Conservation (phyloP, 1,284 basidiomycete genomes). For the Tausonia pullulans region DNA sequence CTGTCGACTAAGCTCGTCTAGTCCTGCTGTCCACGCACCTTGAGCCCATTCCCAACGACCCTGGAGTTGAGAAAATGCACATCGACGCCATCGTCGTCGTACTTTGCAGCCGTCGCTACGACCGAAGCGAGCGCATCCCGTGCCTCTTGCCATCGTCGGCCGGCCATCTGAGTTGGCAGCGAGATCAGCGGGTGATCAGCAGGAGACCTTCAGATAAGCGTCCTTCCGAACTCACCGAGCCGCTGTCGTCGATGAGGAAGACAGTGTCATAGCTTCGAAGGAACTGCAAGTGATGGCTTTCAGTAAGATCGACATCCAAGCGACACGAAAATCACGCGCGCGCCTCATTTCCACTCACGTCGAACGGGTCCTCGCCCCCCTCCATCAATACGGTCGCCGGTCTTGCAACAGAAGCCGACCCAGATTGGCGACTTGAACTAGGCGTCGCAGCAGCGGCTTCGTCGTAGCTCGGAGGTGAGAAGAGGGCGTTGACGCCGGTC, state of each 20-base stretch:
- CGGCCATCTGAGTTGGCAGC: constrained; percentile 23
- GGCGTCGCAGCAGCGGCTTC: not conserved
- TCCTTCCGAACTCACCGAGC: not conserved
- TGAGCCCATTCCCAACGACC: constrained; percentile 29
- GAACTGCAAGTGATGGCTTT: constrained; percentile 21
- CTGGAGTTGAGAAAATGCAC: constrained; percentile 34
- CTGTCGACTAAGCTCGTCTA: too few relatives aligned
- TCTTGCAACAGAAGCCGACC: too few relatives aligned
- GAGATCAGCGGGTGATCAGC: too few relatives aligned
- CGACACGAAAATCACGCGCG: too few relatives aligned
- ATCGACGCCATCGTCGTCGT: constrained; percentile 32
- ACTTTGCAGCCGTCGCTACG: constrained; percentile 23
- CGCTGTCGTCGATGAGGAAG: constrained; percentile 27
- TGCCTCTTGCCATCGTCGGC: constrained; percentile 29
- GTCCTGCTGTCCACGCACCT: constrained; percentile 15
- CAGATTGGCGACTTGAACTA: not conserved
- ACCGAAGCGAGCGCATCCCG: constrained; percentile 28
- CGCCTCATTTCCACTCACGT: not conserved
- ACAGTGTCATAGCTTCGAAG: constrained; percentile 32
- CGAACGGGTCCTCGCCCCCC: constrained; percentile 9
- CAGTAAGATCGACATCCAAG: not conserved
- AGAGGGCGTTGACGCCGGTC: too few relatives aligned
- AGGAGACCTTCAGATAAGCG: too few relatives aligned
- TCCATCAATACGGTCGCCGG: not conserved
- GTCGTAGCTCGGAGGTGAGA: not conserved